A percentile compares a stretch with the other conserved stretches of the same genome.
phyloP scores from a whole-genome alignment of 2,329 filamentous ascomycete species.

The Aspergillus neoniger region DNA sequence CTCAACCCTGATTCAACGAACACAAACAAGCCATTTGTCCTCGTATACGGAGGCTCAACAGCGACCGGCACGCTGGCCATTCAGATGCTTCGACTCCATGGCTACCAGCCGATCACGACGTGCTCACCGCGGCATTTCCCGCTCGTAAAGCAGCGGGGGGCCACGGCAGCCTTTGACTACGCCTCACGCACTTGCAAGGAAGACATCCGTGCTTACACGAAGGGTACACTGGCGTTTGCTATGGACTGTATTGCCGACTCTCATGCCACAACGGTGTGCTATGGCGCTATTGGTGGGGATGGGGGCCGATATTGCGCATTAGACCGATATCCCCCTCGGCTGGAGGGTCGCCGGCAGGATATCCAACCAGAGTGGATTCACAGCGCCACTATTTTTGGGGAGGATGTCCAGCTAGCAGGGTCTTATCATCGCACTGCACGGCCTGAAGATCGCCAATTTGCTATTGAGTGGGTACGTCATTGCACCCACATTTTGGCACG shows the following conservation, averaged over 20 bases:
- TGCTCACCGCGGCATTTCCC: slow-evolving; percentile 8
- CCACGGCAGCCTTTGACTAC: slow-evolving; percentile 10
- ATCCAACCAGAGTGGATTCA: too few relatives aligned
- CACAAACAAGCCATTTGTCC: background rate
- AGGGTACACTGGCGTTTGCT: background rate
- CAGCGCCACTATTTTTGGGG: too few relatives aligned
- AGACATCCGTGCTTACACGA: background rate
- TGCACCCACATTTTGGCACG: background rate
- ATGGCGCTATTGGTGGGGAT: background rate
- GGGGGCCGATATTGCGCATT: slow-evolving; percentile 6
- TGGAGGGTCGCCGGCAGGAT: too few relatives aligned
- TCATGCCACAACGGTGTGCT: slow-evolving; percentile 1
- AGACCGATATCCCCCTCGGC: background rate
- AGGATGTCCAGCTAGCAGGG: too few relatives aligned
- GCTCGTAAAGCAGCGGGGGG: background rate
- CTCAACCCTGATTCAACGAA: too few relatives aligned
- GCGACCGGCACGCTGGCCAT: slow-evolving; percentile 2
- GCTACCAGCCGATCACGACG: slow-evolving; percentile 1
- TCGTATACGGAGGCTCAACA: slow-evolving; percentile 7
- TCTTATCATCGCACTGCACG: background rate
- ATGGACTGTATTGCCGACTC: slow-evolving; percentile 3
- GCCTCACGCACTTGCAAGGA: background rate
- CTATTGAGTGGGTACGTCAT: background rate
- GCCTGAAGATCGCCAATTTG: background rate
- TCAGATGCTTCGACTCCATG: background rate